phyloP scores from a whole-genome alignment of 2,329 filamentous ascomycete species.

The Stagonosporopsis rhizophila region DNA sequence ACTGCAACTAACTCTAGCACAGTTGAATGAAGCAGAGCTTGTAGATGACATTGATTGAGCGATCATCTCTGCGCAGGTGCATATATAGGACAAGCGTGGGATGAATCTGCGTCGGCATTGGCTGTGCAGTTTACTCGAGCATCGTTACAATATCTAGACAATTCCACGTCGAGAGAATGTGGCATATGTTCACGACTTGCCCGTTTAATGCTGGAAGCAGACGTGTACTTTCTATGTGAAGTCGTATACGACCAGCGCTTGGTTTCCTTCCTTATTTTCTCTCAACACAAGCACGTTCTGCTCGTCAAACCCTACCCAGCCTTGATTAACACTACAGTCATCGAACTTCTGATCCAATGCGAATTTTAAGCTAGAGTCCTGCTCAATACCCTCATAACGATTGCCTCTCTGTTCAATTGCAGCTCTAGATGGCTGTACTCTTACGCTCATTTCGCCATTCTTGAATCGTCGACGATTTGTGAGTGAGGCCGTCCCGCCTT shows the following conservation, averaged over 20 bases:
- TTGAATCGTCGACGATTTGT: conserved; percentile 51
- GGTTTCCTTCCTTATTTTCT: conserved; percentile 70
- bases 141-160: background rate
- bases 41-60: background rate
- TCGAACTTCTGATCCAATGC: conserved; percentile 47
- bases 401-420: conserved; percentile 22
- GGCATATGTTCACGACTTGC: background rate
- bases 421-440: conserved; percentile 54
- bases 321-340: conserved; percentile 55
- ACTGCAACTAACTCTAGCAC: too few species aligned
- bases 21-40: background rate
- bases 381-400: conserved; percentile 34
- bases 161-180: background rate
- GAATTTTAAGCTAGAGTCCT: conserved; percentile 44
- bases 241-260: conserved; percentile 83
- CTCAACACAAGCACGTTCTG: conserved; percentile 89
- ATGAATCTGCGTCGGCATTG: conserved; percentile 2
- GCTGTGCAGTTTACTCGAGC: background rate
- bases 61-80: background rate
- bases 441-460: conserved; percentile 61
- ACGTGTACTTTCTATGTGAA: conserved; percentile 65
- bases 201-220: background rate
- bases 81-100: background rate
- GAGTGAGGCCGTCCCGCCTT: conserved; percentile 67
- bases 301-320: conserved; percentile 87